Evolutionary conservation across 148 eudicot genomes (phyloP).

Genomic region (Pouteria glomerata): DNA sequence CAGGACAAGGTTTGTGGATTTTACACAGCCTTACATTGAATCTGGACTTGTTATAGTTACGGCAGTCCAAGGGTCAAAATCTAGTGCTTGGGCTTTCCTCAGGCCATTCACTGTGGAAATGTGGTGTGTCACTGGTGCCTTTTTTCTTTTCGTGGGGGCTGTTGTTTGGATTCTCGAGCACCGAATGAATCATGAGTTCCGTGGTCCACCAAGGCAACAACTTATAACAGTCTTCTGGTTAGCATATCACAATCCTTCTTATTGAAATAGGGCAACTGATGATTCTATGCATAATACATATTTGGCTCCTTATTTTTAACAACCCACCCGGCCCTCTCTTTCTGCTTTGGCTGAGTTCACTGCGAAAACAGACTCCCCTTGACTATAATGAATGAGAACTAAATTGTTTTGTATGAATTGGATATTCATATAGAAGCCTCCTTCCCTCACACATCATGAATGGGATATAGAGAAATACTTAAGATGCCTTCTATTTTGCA

Average conservation of each 20-base stretch:
- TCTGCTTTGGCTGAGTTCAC: too few species aligned
- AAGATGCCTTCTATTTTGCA: slow-evolving; percentile 33
- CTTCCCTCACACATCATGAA: neutral
- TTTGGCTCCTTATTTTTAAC: neutral
- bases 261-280: neutral
- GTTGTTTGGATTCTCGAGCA: slow-evolving; percentile 86
- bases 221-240: slow-evolving; percentile 62
- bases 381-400: neutral
- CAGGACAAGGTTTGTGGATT: slow-evolving; percentile 79
- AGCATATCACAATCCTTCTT: slow-evolving; percentile 12
- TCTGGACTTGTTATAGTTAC: slow-evolving; percentile 71
- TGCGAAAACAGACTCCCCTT: too few species aligned
- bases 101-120: slow-evolving; percentile 55
- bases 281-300: neutral
- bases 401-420: too few species aligned
- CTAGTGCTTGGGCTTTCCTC: slow-evolving; percentile 71
- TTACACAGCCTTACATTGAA: slow-evolving; percentile 71
- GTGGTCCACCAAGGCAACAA: slow-evolving; percentile 78
- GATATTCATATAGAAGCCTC: too few species aligned
- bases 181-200: slow-evolving; percentile 61
- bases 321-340: too few species aligned
- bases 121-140: slow-evolving; percentile 61
- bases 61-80: slow-evolving; percentile 37
- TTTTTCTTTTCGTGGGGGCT: slow-evolving; percentile 59
- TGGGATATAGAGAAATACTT: neutral